Evolutionary conservation across 2,329 filamentous ascomycete species (phyloP), one percentile per base, ranked within the genome.

Genomic region (Penicillium verrucosum): DNA sequence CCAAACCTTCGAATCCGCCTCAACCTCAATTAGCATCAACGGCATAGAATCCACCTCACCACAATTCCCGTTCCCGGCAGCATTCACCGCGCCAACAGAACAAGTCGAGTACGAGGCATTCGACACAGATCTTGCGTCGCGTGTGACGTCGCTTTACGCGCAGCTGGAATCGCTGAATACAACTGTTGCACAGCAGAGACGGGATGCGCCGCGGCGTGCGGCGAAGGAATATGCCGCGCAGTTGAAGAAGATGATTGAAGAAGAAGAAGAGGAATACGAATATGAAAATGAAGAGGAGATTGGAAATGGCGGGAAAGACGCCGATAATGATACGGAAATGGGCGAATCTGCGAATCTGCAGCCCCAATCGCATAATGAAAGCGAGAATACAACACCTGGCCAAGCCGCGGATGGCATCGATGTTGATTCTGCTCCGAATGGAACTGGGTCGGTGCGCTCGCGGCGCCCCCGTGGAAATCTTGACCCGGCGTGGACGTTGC

Each of bases 251-350:
- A 67, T 66, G 32, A 60, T 79, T n/a, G 62, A 68, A 30, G 68
- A 68, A 27, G 76, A 78, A 25, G 69, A 73, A 25, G 73, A 77
- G 44, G 71, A 70, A 23, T 52, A 89, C 81, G 58, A 86, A 89
- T 52, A 89, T 81, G 58, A 86, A 89, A 75, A 86, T 88, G 7
- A 88, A 85, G 76, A 83, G 4, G 30, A 41, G 25, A n/a, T 37
- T 16, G 41, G 3, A 18, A 21, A 11, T 23, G 75, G 66, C 82
- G 78, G 7, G 65, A 75, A 65, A 74, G 76, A 56, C 12, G 36
- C 9, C 5, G 23, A 76, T 74, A 41, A 70, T 66, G 60, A 72
- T 67, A 65, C 70, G 56, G 50, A 54, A 9, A 59, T 61, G 32
- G 49, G 58, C 10, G 52, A 38, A n/a, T 52, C 68, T 43, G 56